Percentiles rank a stretch among this genome's conserved stretches.
Conservation (phyloP, 176 grass and related monocot species). For the Paspalum vaginatum region DNA sequence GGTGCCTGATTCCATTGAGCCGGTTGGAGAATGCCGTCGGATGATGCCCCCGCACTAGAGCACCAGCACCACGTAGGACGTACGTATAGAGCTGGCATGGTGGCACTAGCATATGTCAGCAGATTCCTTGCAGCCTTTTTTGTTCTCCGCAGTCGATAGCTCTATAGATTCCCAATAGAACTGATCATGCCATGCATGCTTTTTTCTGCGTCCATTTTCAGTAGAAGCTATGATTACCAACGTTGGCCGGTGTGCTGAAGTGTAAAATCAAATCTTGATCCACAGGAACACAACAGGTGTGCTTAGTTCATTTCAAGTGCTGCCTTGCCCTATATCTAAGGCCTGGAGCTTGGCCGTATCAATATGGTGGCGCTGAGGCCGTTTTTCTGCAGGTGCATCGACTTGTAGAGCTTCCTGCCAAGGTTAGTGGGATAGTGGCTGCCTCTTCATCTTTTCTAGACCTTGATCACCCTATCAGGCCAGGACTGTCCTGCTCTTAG, state of each 20-base stretch:
- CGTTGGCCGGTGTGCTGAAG: not conserved
- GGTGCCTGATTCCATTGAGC: too few species aligned
- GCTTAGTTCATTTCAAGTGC: not conserved
- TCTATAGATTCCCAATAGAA: not conserved
- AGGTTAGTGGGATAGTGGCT: not conserved
- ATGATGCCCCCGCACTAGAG: too few species aligned
- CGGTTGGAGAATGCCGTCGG: too few species aligned
- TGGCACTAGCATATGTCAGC: not conserved
- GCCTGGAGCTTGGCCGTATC: not conserved
- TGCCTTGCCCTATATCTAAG: conserved; percentile 4
- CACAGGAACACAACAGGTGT: not conserved
- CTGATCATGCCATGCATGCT: not conserved
- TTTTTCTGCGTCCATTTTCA: conserved; percentile 13
- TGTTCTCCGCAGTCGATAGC: conserved; percentile 7
- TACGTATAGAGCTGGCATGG: too few species aligned
- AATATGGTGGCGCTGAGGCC: not conserved
- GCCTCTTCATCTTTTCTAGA: conserved; percentile 7
- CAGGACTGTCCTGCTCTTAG: not conserved
- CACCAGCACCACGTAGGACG: too few species aligned
- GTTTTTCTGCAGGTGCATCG: conserved; percentile 15
- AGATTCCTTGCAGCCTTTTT: conserved; percentile 45
- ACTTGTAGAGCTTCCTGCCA: not conserved
- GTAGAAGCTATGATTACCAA: conserved; percentile 13
- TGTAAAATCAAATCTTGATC: not conserved
- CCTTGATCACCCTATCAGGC: not conserved